Conservation (phyloP, 1,284 basidiomycete genomes). For the Ustilago trichophora region DNA sequence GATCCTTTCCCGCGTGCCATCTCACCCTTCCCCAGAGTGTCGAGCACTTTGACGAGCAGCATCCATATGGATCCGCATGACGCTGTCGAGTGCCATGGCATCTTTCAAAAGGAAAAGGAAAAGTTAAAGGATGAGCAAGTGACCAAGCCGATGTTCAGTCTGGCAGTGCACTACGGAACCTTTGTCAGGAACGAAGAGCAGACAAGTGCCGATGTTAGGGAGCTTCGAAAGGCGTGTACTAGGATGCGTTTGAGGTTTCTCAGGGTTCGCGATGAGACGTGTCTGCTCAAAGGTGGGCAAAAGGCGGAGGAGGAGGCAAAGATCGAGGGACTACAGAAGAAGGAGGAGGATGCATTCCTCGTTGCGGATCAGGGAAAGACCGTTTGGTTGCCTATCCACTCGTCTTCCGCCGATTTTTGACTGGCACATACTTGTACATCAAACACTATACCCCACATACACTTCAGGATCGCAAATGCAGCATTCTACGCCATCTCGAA, state of each 20-base stretch:
- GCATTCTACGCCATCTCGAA: too few relatives aligned
- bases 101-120: slow-evolving; percentile 6
- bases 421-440: too few relatives aligned
- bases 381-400: slow-evolving; percentile 42
- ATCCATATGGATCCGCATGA: slow-evolving; percentile 60
- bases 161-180: slow-evolving; percentile 49
- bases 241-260: slow-evolving; percentile 15
- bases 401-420: too few relatives aligned
- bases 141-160: slow-evolving; percentile 15
- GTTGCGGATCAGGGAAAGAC: slow-evolving; percentile 57
- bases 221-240: slow-evolving; percentile 44
- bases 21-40: slow-evolving; percentile 50
- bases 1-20: slow-evolving; percentile 54
- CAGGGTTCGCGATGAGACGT: slow-evolving; percentile 13
- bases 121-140: slow-evolving; percentile 2
- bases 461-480: too few relatives aligned
- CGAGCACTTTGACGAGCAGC: slow-evolving; percentile 40
- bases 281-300: slow-evolving; percentile 2
- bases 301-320: slow-evolving; percentile 2
- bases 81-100: slow-evolving; percentile 40
- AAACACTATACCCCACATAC: slow-evolving; percentile 3
- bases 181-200: slow-evolving; percentile 54
- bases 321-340: neutral
- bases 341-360: slow-evolving; percentile 34
- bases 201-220: slow-evolving; percentile 47